These are phyloP conservation scores for Phytomonas francai DNA, from an alignment of 208 protist genomes.

Conservation along the genomic window DNA sequence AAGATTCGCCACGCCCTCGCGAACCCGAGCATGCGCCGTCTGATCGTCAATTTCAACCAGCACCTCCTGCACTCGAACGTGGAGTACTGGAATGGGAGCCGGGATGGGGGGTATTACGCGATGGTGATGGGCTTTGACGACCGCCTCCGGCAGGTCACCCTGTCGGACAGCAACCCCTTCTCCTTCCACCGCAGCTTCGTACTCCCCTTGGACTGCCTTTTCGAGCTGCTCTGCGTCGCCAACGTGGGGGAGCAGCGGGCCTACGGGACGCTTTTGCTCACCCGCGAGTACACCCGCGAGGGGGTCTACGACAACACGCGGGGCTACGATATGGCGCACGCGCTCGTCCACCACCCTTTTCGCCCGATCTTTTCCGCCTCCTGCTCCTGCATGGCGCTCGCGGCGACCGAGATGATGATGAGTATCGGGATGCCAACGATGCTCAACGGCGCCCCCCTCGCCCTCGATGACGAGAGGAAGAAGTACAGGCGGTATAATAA, in stretches of 20 bases:
- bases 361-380: slow-evolving; percentile 74
- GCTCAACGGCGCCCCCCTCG: slow-evolving; percentile 34
- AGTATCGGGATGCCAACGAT: slow-evolving; percentile 30
- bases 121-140: slow-evolving; percentile 76
- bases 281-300: slow-evolving; percentile 33
- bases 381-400: slow-evolving; percentile 74
- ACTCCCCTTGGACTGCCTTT: slow-evolving; percentile 57
- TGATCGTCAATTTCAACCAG: slow-evolving; percentile 78
- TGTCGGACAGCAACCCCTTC: slow-evolving; percentile 53
- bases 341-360: slow-evolving; percentile 85
- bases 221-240: slow-evolving; percentile 41
- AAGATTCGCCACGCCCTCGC: slow-evolving; percentile 45
- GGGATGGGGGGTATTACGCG: slow-evolving; percentile 58
- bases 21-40: slow-evolving; percentile 27
- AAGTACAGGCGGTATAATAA: slow-evolving; percentile 76
- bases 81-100: slow-evolving; percentile 73
- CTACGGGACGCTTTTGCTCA: slow-evolving; percentile 62
- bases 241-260: slow-evolving; percentile 51
- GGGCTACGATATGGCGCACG: slow-evolving; percentile 77
- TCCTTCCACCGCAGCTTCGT: slow-evolving; percentile 71
- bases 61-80: slow-evolving; percentile 35
- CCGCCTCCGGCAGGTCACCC: slow-evolving; percentile 38
- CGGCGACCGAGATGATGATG: slow-evolving; percentile 82
- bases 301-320: slow-evolving; percentile 55
- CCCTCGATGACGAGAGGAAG: slow-evolving; percentile 30